Evolutionary conservation across 2,329 filamentous ascomycete species (phyloP), one percentile per base, ranked within the genome.

Genomic region (Penicillium sp.): DNA sequence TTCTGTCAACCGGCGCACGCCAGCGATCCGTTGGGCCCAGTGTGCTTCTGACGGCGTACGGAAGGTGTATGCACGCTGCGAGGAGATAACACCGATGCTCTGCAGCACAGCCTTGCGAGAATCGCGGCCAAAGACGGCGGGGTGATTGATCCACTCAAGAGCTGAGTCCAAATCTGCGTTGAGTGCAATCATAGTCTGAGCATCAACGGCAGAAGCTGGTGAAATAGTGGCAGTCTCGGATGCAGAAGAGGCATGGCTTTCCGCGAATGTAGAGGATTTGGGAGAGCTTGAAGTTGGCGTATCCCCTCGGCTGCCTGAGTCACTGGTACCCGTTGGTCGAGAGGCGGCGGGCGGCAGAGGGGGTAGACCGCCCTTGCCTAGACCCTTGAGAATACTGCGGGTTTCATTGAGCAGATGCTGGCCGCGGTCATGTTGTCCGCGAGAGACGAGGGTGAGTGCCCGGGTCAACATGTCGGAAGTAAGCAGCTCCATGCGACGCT

Each of bases 381-480:
- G 86, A 4, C 95, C 95, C 78, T 97, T 97, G 55, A 99, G 83
- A 60, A 99, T 99, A 56, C 91, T 96, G 39, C 94, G 86, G 3
- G 95, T 99, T 80, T 99, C 95, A 64, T 90, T 91, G 39, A 99
- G 83, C 3, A 99, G 86, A 57, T 96, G 96, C 68, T 96, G 90
- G 0, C 93, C 95, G 38, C 93, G 90, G 71, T 99, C 95, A 73
- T 97, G 91, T 77, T 98, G 94, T 37, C 91, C 92, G 39, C 92
- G 87, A 61, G 91, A 91, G 20, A 98, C 93, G 20, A 99, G 84
- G 0, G 92, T 96, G 61, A 99, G 81, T 14, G 95, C 93, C 59
- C 95, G 85, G 7, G 92, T 96, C 63, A 99, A 85, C 95, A 99
- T 99, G 74, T 99, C 95, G 1, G 94, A 98, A 2, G 95, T 98